Base-by-base conservation (phyloP, 164 flowering plant genomes). In the Umbellularia californica region DNA sequence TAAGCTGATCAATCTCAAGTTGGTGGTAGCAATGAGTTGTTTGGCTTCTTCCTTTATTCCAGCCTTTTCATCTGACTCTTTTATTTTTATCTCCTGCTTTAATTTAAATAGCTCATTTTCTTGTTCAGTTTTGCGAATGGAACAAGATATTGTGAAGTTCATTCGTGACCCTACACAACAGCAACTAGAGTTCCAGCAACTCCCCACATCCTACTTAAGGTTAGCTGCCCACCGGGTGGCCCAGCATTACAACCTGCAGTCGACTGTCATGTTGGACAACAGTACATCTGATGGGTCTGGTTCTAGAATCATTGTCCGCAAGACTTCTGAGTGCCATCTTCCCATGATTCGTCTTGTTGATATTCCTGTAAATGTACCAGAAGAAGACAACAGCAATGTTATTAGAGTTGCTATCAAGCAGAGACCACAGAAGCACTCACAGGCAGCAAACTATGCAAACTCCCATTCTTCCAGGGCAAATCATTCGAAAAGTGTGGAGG, bases 181-280 rank as follows among this genome's bases (percentile, higher is more conserved):
- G 78, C 98, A 94, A 75, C 74, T 96, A 25, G 98, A 94, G 83
- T 94, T 96, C 80, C 97, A 86, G 79, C 98, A 94, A 80, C 80
- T 96, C 72, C 97, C 98, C n/a, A 96, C 98, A n/a, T 96, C 99
- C 58, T 96, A 96, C 81, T 77, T 94, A 67, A 84, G 99, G 30
- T 81, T 96, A 84, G 98, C 99, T 70, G 99, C 98, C 47, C 99
- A 96, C 75, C 97, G 99, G 22, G 90, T 96, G 60, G 99, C 99
- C 20, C 99, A 94, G 77, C 99, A 96, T 83, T 96, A 96, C 80
- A 80, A 83, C 27, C 78, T 96, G 74, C 97, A 91, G 82, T 94
- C 99, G 7, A 94, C 89, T 91, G 98, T 94, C 77, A 72, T 91
- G 28, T 65, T 85, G 68, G 98, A 96, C 78, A 86, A 85, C 76